A percentile compares a stretch with the other conserved stretches of the same genome.
phyloP scores from a whole-genome alignment of 306 rosid genomes.

The Quercus ilex region DNA sequence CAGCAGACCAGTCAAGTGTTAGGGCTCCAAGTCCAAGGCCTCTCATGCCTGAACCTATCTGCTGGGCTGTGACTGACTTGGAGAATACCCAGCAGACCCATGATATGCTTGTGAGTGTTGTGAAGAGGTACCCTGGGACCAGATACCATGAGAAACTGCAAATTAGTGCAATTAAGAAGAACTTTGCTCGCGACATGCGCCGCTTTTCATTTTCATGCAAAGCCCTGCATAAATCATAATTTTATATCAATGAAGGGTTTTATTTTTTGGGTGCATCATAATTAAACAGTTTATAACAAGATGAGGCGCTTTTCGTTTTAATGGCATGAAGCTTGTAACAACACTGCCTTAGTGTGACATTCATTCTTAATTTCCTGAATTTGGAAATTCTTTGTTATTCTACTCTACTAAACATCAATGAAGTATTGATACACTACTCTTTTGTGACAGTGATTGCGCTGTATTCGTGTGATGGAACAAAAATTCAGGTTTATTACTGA shows the following conservation, averaged over 20 bases:
- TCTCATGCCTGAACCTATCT: slow-evolving; percentile 73
- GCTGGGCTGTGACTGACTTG: slow-evolving; percentile 82
- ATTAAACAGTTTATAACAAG: neutral
- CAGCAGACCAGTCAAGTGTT: slow-evolving; percentile 68
- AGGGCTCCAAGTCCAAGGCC: slow-evolving; percentile 80
- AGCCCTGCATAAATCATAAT: slow-evolving; percentile 41
- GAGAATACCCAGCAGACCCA: slow-evolving; percentile 81
- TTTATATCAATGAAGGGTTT: neutral
- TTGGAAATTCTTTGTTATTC: too few species aligned
- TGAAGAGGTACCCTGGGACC: slow-evolving; percentile 68
- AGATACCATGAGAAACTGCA: slow-evolving; percentile 75
- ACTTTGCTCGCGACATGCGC: slow-evolving; percentile 51
- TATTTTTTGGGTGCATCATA: too few species aligned
- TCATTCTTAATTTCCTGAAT: too few species aligned
- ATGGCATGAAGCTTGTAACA: too few species aligned
- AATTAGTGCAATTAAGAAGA: slow-evolving; percentile 60
- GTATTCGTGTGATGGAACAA: neutral
- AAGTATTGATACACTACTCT: too few species aligned
- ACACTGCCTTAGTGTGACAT: too few species aligned
- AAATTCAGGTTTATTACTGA: neutral
- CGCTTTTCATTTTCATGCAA: slow-evolving; percentile 66
- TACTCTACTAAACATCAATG: too few species aligned
- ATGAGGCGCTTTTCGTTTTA: neutral
- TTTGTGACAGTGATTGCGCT: neutral
- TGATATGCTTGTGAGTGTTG: slow-evolving; percentile 75